Percentiles rank a stretch among this genome's conserved stretches.
Conservation (phyloP, 768 basidiomycete genomes). For the Tulasnella sp. region DNA sequence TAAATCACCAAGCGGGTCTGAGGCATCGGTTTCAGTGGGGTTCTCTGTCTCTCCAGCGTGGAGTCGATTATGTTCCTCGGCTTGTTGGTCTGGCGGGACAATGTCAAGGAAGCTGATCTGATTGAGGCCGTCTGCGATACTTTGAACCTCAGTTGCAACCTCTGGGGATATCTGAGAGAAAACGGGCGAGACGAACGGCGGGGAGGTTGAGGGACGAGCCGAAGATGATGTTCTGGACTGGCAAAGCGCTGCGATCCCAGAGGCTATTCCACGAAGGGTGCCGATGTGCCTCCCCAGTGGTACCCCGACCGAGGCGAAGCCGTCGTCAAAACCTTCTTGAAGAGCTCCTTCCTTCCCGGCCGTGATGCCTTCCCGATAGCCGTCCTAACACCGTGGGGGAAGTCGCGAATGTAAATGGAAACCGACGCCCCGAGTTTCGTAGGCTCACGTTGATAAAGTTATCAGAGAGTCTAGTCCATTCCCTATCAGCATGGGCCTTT, state of each 20-base stretch:
- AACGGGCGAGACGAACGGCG: not conserved
- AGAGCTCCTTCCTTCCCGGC: slow-evolving; percentile 79
- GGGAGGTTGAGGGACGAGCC: slow-evolving; percentile 17
- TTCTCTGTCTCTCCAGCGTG: slow-evolving; percentile 25
- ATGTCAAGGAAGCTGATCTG: slow-evolving; percentile 57
- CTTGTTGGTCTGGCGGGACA: slow-evolving; percentile 61
- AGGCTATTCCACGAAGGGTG: slow-evolving; percentile 54
- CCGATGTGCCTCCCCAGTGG: slow-evolving; percentile 72
- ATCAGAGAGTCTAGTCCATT: slow-evolving; percentile 24
- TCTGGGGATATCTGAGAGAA: no score
- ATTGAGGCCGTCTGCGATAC: slow-evolving; percentile 44
- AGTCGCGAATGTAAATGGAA: not conserved
- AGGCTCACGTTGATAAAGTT: slow-evolving; percentile 25
- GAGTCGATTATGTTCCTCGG: slow-evolving; percentile 52
- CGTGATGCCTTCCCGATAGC: slow-evolving; percentile 93
- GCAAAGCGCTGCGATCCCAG: slow-evolving; percentile 37
- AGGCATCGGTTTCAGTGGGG: slow-evolving; percentile 18
- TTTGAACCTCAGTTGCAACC: slow-evolving; percentile 37
- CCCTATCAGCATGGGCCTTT: slow-evolving; percentile 20
- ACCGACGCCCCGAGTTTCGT: no score
- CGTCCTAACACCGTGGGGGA: slow-evolving; percentile 40
- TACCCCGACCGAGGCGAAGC: slow-evolving; percentile 59
- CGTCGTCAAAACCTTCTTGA: slow-evolving; percentile 82
- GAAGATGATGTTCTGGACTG: not conserved
- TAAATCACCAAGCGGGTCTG: slow-evolving; percentile 37